These are phyloP conservation scores for Bathelium albidoporum DNA, from an alignment of 495 filamentous ascomycete species.

Conservation along the genomic window DNA sequence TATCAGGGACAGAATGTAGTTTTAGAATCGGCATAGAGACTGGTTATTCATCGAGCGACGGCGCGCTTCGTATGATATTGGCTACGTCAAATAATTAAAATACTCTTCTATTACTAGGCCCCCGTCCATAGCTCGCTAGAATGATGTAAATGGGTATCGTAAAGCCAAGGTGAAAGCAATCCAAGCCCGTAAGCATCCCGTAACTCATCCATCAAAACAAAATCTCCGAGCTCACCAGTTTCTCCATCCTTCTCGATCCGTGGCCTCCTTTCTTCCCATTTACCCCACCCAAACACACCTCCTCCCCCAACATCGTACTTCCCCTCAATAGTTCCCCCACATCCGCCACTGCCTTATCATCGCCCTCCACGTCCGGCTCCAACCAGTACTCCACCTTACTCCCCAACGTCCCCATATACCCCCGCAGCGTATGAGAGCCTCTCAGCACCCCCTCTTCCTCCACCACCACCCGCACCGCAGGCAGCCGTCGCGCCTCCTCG, in stretches of 20 bases:
- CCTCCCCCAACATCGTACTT: not conserved
- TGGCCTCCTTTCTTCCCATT: not conserved
- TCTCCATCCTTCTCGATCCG: not conserved
- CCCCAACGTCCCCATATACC: slow-evolving; percentile 48
- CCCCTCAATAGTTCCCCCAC: slow-evolving; percentile 32
- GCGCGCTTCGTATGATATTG: not conserved
- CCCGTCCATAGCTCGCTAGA: too few relatives aligned
- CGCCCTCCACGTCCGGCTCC: slow-evolving; percentile 45
- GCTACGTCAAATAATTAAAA: too few relatives aligned
- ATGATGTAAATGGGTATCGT: not conserved
- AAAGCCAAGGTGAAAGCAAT: not conserved
- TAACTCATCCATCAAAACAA: not conserved
- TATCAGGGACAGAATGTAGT: not conserved
- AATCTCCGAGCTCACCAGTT: not conserved
- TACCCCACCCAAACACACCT: not conserved
- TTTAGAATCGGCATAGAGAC: not conserved
- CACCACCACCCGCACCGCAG: slow-evolving; percentile 47
- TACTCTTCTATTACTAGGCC: too few relatives aligned
- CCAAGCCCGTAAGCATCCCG: not conserved
- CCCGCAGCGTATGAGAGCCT: slow-evolving; percentile 42
- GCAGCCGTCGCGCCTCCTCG: slow-evolving; percentile 41
- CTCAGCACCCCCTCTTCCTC: slow-evolving; percentile 36
- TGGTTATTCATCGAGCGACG: not conserved
- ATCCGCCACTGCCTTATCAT: slow-evolving; percentile 46
- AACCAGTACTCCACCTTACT: slow-evolving; percentile 50